phyloP scores from a whole-genome alignment of 352 stramenopile genomes.

The Lagenidium sp. region DNA sequence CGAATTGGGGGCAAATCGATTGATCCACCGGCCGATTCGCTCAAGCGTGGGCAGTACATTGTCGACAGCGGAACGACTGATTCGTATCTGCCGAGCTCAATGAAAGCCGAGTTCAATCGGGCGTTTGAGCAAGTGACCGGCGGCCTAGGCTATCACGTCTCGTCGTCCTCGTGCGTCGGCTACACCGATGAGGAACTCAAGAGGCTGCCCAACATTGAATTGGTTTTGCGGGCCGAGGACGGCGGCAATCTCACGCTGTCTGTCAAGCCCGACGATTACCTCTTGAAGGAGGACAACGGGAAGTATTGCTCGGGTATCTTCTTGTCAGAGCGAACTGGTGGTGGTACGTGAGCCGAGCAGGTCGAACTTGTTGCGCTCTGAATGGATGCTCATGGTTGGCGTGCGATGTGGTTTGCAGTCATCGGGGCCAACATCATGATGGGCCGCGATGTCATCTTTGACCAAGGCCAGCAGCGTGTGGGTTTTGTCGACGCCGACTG shows the following conservation, averaged over 20 bases:
- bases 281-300: slow-evolving; percentile 29
- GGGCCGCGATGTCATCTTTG: slow-evolving; percentile 77
- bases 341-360: slow-evolving; percentile 13
- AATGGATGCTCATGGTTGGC: not conserved
- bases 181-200: slow-evolving; percentile 43
- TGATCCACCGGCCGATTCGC: slow-evolving; percentile 26
- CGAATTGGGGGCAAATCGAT: slow-evolving; percentile 53
- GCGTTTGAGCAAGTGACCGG: slow-evolving; percentile 43
- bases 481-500: slow-evolving; percentile 75
- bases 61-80: slow-evolving; percentile 83
- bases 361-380: not conserved
- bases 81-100: slow-evolving; percentile 54
- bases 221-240: slow-evolving; percentile 53
- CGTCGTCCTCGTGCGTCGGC: slow-evolving; percentile 27
- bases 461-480: slow-evolving; percentile 55
- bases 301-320: slow-evolving; percentile 61
- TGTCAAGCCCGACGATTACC: slow-evolving; percentile 55
- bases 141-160: slow-evolving; percentile 37
- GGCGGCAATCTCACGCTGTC: slow-evolving; percentile 45
- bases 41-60: slow-evolving; percentile 52
- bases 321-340: slow-evolving; percentile 51
- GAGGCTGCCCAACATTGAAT: slow-evolving; percentile 53
- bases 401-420: slow-evolving; percentile 14
- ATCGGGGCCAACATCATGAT: slow-evolving; percentile 83
- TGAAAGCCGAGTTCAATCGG: slow-evolving; percentile 44